These are phyloP conservation scores for Dictyostelium discoideum DNA, from an alignment of 78 protist species.

Conservation along the genomic window DNA sequence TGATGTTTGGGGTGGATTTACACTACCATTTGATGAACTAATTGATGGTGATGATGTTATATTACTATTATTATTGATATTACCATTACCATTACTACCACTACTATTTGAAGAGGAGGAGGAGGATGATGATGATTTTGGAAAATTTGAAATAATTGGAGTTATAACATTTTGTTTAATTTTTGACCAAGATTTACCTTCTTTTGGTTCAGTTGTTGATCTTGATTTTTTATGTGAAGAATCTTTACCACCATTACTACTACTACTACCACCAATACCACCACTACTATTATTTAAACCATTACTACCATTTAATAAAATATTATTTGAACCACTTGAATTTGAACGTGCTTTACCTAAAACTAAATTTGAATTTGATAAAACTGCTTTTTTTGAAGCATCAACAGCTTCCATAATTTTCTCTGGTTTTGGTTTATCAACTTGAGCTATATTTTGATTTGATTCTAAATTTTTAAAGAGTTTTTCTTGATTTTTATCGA, in stretches of 20 bases:
- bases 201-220: conserved; percentile 4
- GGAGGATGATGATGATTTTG: neutral
- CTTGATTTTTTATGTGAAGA: neutral
- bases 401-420: conserved; percentile 44
- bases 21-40: neutral
- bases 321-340: conserved; percentile 8
- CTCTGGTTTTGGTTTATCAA: conserved; percentile 23
- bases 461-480: conserved; percentile 13
- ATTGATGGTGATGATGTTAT: neutral
- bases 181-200: conserved; percentile 19
- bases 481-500: conserved; percentile 62
- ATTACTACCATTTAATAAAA: neutral
- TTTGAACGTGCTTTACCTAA: conserved; percentile 21
- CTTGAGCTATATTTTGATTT: neutral
- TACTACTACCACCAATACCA: neutral
- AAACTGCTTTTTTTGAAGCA: conserved; percentile 27
- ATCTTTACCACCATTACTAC: neutral
- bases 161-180: conserved; percentile 52
- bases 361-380: neutral
- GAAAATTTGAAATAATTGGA: conserved; percentile 31
- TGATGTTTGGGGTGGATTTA: neutral
- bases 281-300: neutral
- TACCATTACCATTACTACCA: neutral
- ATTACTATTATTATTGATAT: neutral
- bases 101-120: neutral